Percentiles rank a stretch among this genome's conserved stretches.
phyloP scores from a whole-genome alignment of 257 asterid genomes.

The Prunella vulgaris region DNA sequence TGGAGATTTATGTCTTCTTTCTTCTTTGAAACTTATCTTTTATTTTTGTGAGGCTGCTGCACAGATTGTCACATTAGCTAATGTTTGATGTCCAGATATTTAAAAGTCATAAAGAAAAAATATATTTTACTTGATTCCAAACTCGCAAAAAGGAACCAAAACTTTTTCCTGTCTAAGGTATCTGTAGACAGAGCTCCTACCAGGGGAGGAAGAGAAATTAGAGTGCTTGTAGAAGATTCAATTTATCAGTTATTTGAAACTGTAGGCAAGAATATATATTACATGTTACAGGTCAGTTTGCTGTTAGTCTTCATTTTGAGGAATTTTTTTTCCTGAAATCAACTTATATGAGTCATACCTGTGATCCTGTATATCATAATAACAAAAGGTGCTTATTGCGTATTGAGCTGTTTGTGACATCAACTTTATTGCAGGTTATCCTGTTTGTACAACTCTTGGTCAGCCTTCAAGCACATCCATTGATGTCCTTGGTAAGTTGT shows the following conservation, averaged over 20 bases:
- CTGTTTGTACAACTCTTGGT: constrained; percentile 82
- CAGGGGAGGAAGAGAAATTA: neutral
- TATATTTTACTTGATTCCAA: neutral
- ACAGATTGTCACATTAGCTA: neutral
- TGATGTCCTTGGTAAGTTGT: constrained; percentile 56
- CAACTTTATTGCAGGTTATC: constrained; percentile 62
- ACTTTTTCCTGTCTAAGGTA: neutral
- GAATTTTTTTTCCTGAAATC: neutral
- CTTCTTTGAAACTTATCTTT: neutral
- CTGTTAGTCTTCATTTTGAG: neutral
- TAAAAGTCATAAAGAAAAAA: neutral
- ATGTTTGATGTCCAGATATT: neutral
- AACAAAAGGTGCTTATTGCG: neutral
- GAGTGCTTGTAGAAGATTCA: neutral
- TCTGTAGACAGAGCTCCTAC: neutral
- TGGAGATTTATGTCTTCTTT: neutral
- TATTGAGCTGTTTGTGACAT: constrained; percentile 10
- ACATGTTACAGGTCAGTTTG: neutral
- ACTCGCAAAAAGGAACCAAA: neutral
- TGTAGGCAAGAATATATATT: neutral
- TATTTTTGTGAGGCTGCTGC: neutral
- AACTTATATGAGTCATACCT: constrained; percentile 8
- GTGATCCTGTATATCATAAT: neutral
- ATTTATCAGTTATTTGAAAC: constrained; percentile 2
- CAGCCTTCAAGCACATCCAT: constrained; percentile 52